phyloP scores from a whole-genome alignment of 2,329 filamentous ascomycete species.

The Trichophaea hybrida region DNA sequence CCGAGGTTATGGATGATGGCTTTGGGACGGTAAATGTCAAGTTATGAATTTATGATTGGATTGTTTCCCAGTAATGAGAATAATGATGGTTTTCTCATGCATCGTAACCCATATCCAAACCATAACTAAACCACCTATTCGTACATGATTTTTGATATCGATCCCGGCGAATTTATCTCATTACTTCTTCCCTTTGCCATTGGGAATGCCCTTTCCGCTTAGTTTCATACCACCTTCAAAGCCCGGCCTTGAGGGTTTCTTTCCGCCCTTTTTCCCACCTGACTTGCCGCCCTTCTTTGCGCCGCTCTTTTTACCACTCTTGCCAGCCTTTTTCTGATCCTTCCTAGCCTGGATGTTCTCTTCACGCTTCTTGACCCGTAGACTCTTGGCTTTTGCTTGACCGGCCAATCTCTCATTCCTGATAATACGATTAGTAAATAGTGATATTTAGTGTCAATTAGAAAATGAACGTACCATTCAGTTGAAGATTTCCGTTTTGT shows the following conservation, averaged over 20 bases:
- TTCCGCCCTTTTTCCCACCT: constrained; percentile 38
- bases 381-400: constrained; percentile 60
- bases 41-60: not conserved
- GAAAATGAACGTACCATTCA: constrained; percentile 46
- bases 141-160: not conserved
- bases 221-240: constrained; percentile 42
- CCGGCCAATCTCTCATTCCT: constrained; percentile 50
- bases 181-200: constrained; percentile 4
- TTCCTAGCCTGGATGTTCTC: constrained; percentile 60
- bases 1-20: not conserved
- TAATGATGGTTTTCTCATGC: not conserved
- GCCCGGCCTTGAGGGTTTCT: constrained; percentile 39
- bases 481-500: constrained; percentile 82
- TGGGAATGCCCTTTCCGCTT: constrained; percentile 22
- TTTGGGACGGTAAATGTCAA: not conserved
- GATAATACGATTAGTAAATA: constrained; percentile 8
- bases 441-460: not conserved
- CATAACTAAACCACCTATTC: not conserved
- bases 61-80: not conserved
- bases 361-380: constrained; percentile 68
- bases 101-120: not conserved
- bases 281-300: constrained; percentile 41
- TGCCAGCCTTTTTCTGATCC: constrained; percentile 54
- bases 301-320: constrained; percentile 40
- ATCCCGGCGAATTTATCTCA: not conserved